Conservation (phyloP, 2,329 filamentous ascomycete genomes). For the Mariannaea elegans region DNA sequence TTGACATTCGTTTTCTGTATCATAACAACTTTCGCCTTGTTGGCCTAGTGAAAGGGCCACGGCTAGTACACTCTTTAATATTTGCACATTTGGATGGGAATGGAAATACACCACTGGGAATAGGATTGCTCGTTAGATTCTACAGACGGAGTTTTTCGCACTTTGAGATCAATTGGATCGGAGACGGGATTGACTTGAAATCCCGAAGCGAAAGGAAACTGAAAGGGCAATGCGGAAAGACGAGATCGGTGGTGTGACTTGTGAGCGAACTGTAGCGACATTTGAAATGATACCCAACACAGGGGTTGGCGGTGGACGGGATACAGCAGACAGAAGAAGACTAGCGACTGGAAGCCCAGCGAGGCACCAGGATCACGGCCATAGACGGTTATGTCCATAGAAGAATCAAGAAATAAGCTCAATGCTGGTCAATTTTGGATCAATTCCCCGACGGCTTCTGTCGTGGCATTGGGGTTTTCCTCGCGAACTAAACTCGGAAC, state of each 20-base stretch:
- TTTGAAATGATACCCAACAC: conserved; percentile 31
- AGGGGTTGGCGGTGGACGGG: conserved; percentile 21
- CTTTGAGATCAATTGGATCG: conserved; percentile 10
- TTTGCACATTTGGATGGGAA: conserved; percentile 13
- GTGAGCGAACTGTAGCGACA: conserved; percentile 15
- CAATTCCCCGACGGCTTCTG: too few relatives aligned
- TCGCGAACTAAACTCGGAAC: too few relatives aligned
- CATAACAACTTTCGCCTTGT: conserved; percentile 37
- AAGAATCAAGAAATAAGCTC: background rate
- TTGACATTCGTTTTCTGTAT: conserved; percentile 41
- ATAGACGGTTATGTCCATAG: conserved; percentile 5
- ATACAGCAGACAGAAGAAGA: background rate
- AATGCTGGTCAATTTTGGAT: background rate
- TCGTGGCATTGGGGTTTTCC: too few relatives aligned
- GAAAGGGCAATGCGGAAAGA: conserved; percentile 6
- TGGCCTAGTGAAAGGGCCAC: conserved; percentile 28
- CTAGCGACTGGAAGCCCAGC: background rate
- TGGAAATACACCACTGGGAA: conserved; percentile 20
- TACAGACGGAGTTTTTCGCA: conserved; percentile 24
- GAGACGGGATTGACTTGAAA: conserved; percentile 20
- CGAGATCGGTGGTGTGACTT: conserved; percentile 26
- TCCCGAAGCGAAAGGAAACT: conserved; percentile 5
- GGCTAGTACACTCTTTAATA: conserved; percentile 42
- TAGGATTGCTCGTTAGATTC: conserved; percentile 16
- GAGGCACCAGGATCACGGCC: background rate